These are phyloP conservation scores for Cyclotella cryptica DNA, from an alignment of 108 stramenopile genomes.

Conservation along the genomic window DNA sequence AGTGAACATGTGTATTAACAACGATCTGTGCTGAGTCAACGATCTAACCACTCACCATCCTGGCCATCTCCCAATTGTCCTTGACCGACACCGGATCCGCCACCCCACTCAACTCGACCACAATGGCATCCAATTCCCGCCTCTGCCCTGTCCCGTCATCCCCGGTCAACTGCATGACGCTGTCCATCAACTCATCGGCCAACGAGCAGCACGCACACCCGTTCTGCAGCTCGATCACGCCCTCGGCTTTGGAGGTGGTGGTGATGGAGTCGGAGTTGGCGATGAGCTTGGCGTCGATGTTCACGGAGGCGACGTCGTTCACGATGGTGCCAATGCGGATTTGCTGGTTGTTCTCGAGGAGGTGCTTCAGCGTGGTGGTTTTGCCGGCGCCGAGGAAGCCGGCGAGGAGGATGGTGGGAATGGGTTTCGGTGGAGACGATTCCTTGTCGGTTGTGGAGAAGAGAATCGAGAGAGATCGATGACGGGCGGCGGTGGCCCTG, in stretches of 20 bases:
- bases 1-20: background rate
- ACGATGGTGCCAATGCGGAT: constrained; percentile 91
- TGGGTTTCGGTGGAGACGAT: constrained; percentile 25
- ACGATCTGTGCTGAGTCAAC: background rate
- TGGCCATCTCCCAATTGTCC: constrained; percentile 82
- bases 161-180: constrained; percentile 57
- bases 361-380: constrained; percentile 89
- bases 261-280: constrained; percentile 24
- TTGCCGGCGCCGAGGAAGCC: constrained; percentile 97
- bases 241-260: constrained; percentile 16
- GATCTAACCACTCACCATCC: constrained; percentile 7
- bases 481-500: background rate
- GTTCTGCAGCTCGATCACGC: constrained; percentile 88
- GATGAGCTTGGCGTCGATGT: constrained; percentile 97
- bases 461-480: background rate
- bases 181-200: constrained; percentile 86
- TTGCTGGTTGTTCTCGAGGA: constrained; percentile 81
- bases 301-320: constrained; percentile 96
- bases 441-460: background rate
- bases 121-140: constrained; percentile 83
- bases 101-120: constrained; percentile 94
- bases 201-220: constrained; percentile 96
- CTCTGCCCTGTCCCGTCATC: constrained; percentile 14
- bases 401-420: constrained; percentile 90
- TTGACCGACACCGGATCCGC: constrained; percentile 92